phyloP scores from a whole-genome alignment of 495 filamentous ascomycete species.

The Opeltia flavorubescens region DNA sequence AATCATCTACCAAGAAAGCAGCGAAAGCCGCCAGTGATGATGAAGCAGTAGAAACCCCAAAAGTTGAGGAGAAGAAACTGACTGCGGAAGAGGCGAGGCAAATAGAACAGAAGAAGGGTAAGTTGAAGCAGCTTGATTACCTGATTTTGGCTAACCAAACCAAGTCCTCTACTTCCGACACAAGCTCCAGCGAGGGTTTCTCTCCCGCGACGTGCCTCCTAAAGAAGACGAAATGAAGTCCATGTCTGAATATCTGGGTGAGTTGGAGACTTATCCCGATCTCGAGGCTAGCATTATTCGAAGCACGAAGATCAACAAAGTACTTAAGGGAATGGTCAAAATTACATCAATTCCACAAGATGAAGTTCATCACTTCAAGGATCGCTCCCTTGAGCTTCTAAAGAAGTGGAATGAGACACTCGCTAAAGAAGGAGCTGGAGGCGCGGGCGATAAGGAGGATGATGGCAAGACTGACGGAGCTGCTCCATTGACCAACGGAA shows the following conservation, averaged over 20 bases:
- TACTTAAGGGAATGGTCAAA: conserved; percentile 81
- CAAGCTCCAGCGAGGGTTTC: conserved; percentile 80
- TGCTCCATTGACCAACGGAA: conserved; percentile 29
- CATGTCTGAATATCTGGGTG: conserved; percentile 67
- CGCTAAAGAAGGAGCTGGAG: conserved; percentile 37
- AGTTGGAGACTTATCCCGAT: conserved; percentile 64
- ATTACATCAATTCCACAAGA: conserved; percentile 68
- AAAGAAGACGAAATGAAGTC: conserved; percentile 76
- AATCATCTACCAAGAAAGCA: conserved; percentile 31
- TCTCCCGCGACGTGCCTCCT: conserved; percentile 64
- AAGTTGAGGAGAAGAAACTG: conserved; percentile 38
- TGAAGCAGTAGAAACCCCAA: conserved; percentile 28
- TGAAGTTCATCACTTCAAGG: conserved; percentile 71
- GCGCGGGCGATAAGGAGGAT: conserved; percentile 32
- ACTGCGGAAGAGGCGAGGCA: conserved; percentile 47
- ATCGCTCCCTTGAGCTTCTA: conserved; percentile 56
- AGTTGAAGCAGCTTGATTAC: conserved; percentile 9
- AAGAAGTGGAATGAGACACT: conserved; percentile 72
- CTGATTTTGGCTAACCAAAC: conserved; percentile 6
- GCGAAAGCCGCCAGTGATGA: conserved; percentile 31
- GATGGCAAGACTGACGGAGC: conserved; percentile 21
- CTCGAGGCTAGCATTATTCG: conserved; percentile 77
- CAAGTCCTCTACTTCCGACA: conserved; percentile 72
- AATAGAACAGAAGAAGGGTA: conserved; percentile 56
- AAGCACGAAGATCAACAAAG: conserved; percentile 85